A percentile compares a stretch with the other conserved stretches of the same genome.
phyloP scores from a whole-genome alignment of 2,329 filamentous ascomycete genomes.

The Apiospora rasikravindrae region DNA sequence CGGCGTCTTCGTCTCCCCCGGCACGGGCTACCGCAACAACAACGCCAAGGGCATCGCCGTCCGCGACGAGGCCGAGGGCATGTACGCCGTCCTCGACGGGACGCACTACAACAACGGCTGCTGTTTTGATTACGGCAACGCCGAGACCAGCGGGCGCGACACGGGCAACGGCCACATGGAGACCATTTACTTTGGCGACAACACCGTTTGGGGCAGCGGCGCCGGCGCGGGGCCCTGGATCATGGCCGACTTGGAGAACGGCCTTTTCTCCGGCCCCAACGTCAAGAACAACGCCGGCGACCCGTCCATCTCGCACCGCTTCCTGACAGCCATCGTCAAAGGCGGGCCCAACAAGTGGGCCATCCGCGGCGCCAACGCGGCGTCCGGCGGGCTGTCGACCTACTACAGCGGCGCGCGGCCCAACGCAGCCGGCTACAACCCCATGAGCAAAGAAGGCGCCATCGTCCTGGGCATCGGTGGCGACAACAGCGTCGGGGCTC shows the following conservation, averaged over 20 bases:
- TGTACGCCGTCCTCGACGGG: constrained; percentile 65
- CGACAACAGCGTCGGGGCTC: constrained; percentile 63
- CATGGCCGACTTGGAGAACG: constrained; percentile 73
- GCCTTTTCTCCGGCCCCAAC: constrained; percentile 62
- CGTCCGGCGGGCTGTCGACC: constrained; percentile 59
- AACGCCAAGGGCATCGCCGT: constrained; percentile 55
- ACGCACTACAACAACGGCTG: constrained; percentile 63
- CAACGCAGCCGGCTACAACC: constrained; percentile 57
- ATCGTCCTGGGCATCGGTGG: constrained; percentile 75
- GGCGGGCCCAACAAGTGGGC: constrained; percentile 62
- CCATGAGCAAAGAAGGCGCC: constrained; percentile 68
- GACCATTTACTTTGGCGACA: constrained; percentile 67
- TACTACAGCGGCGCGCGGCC: constrained; percentile 65
- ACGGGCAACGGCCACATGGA: constrained; percentile 72
- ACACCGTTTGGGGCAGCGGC: constrained; percentile 60
- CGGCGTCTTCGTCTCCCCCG: constrained; percentile 66
- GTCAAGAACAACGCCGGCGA: constrained; percentile 54
- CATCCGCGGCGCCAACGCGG: constrained; percentile 62
- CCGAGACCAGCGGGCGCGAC: constrained; percentile 56
- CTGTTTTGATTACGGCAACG: constrained; percentile 65
- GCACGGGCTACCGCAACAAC: constrained; percentile 68
- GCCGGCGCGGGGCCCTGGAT: constrained; percentile 67
- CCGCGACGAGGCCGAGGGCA: constrained; percentile 61
- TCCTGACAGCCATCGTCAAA: constrained; percentile 63
- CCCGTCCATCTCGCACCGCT: constrained; percentile 58